phyloP scores from a whole-genome alignment of 768 basidiomycete species.

The Hydnum rufescens region DNA sequence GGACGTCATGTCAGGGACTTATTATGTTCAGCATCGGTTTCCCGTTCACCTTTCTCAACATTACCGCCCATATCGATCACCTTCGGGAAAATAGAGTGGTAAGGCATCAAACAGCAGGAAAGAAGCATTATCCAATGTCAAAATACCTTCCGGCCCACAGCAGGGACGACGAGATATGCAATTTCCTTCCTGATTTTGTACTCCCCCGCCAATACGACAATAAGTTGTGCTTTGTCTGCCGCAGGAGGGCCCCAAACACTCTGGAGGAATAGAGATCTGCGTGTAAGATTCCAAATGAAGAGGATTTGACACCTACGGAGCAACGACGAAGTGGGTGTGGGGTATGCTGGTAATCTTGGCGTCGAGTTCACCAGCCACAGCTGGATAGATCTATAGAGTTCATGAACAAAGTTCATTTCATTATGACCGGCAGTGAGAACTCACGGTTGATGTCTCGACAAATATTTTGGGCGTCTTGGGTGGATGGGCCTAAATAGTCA shows the following conservation, averaged over 20 bases:
- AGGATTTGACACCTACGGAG: not conserved
- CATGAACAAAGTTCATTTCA: slow-evolving; percentile 7
- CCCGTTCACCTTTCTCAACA: slow-evolving; percentile 48
- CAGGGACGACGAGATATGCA: slow-evolving; percentile 57
- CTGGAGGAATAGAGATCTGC: slow-evolving; percentile 38
- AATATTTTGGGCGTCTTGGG: slow-evolving; percentile 46
- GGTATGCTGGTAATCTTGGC: not conserved
- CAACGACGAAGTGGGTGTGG: not conserved
- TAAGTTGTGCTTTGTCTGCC: slow-evolving; percentile 43
- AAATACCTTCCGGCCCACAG: slow-evolving; percentile 52
- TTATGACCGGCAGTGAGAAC: slow-evolving; percentile 13
- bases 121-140: not conserved
- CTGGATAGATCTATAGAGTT: slow-evolving; percentile 30
- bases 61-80: slow-evolving; percentile 61
- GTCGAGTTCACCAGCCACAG: slow-evolving; percentile 25
- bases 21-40: slow-evolving; percentile 4
- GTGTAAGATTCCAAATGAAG: not conserved
- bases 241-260: slow-evolving; percentile 49
- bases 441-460: slow-evolving; percentile 67
- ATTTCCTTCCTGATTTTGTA: slow-evolving; percentile 65
- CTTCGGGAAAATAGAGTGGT: not conserved
- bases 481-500: slow-evolving; percentile 17
- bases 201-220: slow-evolving; percentile 66
- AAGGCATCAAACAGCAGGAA: not conserved
- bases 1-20: not conserved